Evolutionary conservation across 768 basidiomycete genomes (phyloP), one percentile per base, ranked within the genome.

Genomic region (Cubamyces sp.): DNA sequence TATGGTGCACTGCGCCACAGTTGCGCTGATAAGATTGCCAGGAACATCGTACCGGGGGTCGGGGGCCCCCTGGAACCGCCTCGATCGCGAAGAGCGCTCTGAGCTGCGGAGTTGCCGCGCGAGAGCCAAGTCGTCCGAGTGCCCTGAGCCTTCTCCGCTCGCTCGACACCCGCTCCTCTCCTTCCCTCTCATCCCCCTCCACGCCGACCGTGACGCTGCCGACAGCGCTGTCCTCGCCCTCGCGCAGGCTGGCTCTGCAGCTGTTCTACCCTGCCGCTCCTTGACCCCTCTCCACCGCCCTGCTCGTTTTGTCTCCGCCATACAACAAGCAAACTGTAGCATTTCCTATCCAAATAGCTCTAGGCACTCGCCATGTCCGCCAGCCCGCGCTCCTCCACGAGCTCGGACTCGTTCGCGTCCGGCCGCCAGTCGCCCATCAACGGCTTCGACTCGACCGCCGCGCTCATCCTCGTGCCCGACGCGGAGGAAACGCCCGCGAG

Each of bases 381-480:
- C 30, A 67, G 57, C 40, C 68, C 66, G 19, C 68, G 66, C 49
- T 63, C 68, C 25, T 69, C 71, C 16, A 61, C 57, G 28, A 67
- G 68, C 62, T 66, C 68, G 14, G 66, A 65, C 57, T 68, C 67
- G n/a, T 68, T 67, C 42, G 54, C 25, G n/a, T 68, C 68, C 9
- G 71, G 68, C 16, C 67, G 67, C 14, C 61, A 41, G 18, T 70
- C 69, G 12, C 69, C 69, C 6, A 51, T 69, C 28, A 61, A 69
- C 52, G 70, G 62, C 48, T 67, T 73, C 56, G 75, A 74, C 63
- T 79, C 81, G 3, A 77, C 82, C 39, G 77, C 87, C 15, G 85
- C 84, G 18, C 82, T 90, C 49, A 82, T 90, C 55, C 83, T 90
- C 30, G 82, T 88, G 39, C 84, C 85, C 50, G 79, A 87, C 68